Conservation (phyloP, 2,329 filamentous ascomycete genomes). For the Colletotrichum musae region DNA sequence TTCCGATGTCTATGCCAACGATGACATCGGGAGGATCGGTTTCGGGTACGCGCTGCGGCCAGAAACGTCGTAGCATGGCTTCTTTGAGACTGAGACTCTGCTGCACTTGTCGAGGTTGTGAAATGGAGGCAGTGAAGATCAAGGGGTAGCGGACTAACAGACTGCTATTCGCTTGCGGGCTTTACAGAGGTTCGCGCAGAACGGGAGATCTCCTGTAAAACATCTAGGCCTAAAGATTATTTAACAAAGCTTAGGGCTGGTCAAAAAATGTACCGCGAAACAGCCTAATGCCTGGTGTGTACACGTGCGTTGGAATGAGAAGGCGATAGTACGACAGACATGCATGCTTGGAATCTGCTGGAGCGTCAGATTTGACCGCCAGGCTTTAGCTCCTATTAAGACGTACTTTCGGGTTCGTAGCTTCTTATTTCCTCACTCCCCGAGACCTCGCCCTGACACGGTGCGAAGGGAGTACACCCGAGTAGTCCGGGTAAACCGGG, state of each 20-base stretch:
- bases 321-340: background rate
- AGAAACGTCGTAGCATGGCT: background rate
- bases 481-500: background rate
- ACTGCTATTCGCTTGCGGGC: background rate
- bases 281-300: background rate
- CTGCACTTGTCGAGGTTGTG: background rate
- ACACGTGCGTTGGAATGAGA: background rate
- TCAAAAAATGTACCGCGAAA: background rate
- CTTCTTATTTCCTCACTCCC: background rate
- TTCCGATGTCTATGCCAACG: slow-evolving; percentile 9
- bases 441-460: background rate
- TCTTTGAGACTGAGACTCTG: background rate
- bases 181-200: background rate
- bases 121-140: background rate
- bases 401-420: background rate
- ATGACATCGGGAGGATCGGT: slow-evolving; percentile 7
- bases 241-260: background rate
- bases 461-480: background rate
- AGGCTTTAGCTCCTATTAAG: background rate
- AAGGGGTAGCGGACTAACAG: background rate
- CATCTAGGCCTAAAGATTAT: background rate
- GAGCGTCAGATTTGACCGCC: background rate
- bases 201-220: slow-evolving; percentile 1
- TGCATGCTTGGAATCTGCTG: background rate
- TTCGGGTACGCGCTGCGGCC: slow-evolving; percentile 5